Percentiles rank a stretch among this genome's conserved stretches.
Conservation (phyloP, 2,329 filamentous ascomycete genomes). For the Ceratocystis smalleyi region DNA sequence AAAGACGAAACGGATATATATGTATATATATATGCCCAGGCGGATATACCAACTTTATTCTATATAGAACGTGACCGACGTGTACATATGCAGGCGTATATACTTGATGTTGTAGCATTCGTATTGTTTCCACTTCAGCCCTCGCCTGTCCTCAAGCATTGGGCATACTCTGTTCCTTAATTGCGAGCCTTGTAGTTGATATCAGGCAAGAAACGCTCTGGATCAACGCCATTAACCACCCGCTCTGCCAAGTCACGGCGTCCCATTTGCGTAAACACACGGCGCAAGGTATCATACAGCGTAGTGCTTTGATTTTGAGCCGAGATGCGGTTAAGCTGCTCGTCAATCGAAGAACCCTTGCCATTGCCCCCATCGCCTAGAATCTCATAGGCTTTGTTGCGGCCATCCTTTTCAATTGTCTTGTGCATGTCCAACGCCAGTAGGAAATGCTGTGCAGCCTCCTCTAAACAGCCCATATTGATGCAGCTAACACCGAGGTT, state of each 20-base stretch:
- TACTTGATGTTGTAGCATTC: too few relatives aligned
- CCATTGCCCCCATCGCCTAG: conserved; percentile 38
- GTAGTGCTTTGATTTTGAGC: conserved; percentile 95
- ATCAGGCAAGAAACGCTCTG: conserved; percentile 73
- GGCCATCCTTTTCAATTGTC: conserved; percentile 70
- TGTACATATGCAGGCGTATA: not conserved
- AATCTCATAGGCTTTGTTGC: conserved; percentile 70
- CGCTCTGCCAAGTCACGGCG: conserved; percentile 72
- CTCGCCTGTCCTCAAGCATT: too few relatives aligned
- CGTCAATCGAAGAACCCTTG: conserved; percentile 37
- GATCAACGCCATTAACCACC: conserved; percentile 79
- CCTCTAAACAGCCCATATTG: conserved; percentile 87
- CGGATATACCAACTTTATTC: too few relatives aligned
- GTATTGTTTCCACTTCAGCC: too few relatives aligned
- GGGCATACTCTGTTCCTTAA: conserved; percentile 21
- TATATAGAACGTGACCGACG: not conserved
- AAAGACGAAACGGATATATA: too few relatives aligned
- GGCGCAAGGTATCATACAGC: conserved; percentile 78
- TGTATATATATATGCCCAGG: too few relatives aligned
- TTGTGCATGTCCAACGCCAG: conserved; percentile 93
- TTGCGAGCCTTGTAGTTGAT: conserved; percentile 52
- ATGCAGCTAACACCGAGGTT: conserved; percentile 95
- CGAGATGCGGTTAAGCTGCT: conserved; percentile 70
- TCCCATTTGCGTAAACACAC: conserved; percentile 96
- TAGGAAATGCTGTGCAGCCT: conserved; percentile 84